Evolutionary conservation across 768 basidiomycete species (phyloP).

Genomic region (Hypsizygus marmoreus): DNA sequence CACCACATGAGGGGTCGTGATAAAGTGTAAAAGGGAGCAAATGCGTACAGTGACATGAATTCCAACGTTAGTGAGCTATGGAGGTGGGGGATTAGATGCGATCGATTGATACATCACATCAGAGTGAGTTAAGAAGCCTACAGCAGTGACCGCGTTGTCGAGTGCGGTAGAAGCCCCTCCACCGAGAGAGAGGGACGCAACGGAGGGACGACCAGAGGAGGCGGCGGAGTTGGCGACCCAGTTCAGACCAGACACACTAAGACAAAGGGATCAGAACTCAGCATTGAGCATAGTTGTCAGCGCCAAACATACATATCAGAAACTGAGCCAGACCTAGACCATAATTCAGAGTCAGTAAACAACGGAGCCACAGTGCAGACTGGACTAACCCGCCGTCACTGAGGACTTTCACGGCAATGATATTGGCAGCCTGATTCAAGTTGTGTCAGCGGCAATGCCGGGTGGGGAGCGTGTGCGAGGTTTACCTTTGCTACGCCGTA

Average conservation of each 20-base stretch:
- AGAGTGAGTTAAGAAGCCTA: neutral
- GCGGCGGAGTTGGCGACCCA: neutral
- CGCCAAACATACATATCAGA: slow-evolving; percentile 4
- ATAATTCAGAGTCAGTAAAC: neutral
- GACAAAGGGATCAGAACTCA: neutral
- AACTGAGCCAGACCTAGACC: neutral
- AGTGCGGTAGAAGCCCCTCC: neutral
- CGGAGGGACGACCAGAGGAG: neutral
- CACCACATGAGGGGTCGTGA: no score
- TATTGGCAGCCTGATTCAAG: neutral
- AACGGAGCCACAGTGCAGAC: neutral
- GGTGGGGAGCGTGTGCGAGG: neutral
- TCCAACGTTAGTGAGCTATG: slow-evolving; percentile 3
- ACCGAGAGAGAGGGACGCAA: slow-evolving; percentile 3
- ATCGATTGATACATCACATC: no score
- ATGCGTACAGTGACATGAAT: slow-evolving; percentile 4
- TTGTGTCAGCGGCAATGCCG: neutral
- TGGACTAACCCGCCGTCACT: neutral
- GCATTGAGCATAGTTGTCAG: neutral
- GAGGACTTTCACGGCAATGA: slow-evolving; percentile 15
- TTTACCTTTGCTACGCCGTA: slow-evolving; percentile 35
- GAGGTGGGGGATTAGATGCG: neutral
- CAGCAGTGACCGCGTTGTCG: neutral
- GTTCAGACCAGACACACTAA: slow-evolving; percentile 7
- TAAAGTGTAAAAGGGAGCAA: neutral